These are phyloP conservation scores for Ogataea glucozyma DNA, from an alignment of 805 yeast genomes.

Conservation along the genomic window DNA sequence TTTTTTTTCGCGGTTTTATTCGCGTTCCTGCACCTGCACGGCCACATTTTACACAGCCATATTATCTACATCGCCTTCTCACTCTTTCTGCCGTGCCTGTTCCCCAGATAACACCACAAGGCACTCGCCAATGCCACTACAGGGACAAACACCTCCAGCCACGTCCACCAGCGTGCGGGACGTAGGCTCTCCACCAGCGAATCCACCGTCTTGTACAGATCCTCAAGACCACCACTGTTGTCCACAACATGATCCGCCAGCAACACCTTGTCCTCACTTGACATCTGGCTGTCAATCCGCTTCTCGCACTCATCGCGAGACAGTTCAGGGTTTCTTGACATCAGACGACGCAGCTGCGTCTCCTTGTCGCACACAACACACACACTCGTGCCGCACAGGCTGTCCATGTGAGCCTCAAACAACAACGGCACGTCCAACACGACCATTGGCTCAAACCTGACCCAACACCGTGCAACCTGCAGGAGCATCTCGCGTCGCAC, in stretches of 20 bases:
- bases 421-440: conserved; percentile 87
- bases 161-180: conserved; percentile 35
- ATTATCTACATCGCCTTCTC: background rate
- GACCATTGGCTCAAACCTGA: conserved; percentile 58
- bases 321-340: conserved; percentile 66
- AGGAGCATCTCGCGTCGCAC: conserved; percentile 66
- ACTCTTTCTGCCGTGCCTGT: background rate
- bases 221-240: conserved; percentile 52
- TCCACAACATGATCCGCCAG: conserved; percentile 68
- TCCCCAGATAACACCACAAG: conserved; percentile 1
- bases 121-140: conserved; percentile 18
- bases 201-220: conserved; percentile 47
- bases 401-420: conserved; percentile 75
- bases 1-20: no score
- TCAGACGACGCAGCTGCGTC: conserved; percentile 63
- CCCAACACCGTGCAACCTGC: conserved; percentile 57
- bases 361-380: conserved; percentile 64
- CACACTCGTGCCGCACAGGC: conserved; percentile 67
- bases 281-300: conserved; percentile 78
- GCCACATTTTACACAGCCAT: background rate
- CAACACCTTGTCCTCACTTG: conserved; percentile 53
- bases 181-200: conserved; percentile 36
- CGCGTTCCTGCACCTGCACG: background rate
- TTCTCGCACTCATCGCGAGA: conserved; percentile 64
- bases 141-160: conserved; percentile 19